phyloP scores from a whole-genome alignment of 306 rosid species.

The Quillaja saponaria region DNA sequence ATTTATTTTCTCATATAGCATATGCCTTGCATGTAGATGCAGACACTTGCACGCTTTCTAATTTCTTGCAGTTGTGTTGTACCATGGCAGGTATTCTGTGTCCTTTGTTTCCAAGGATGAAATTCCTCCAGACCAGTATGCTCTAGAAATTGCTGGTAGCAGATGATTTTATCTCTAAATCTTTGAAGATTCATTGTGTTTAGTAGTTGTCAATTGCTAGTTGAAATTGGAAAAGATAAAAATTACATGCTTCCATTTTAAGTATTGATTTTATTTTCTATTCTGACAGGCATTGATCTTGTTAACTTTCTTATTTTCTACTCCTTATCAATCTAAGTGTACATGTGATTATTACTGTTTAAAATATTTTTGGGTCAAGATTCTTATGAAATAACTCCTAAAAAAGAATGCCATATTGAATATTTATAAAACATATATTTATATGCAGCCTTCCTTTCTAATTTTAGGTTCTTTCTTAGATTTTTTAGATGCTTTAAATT shows the following conservation, averaged over 20 bases:
- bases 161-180: conserved; percentile 21
- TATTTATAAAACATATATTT: no score
- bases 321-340: no score
- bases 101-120: conserved; percentile 73
- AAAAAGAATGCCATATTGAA: no score
- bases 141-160: conserved; percentile 64
- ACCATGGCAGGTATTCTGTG: conserved; percentile 69
- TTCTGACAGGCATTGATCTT: background rate
- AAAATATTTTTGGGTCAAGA: no score
- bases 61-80: conserved; percentile 27
- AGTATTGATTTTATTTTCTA: background rate
- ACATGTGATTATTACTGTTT: no score
- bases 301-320: no score
- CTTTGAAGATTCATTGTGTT: conserved; percentile 7
- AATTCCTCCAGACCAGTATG: conserved; percentile 70
- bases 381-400: no score
- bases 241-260: background rate
- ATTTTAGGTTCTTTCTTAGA: no score
- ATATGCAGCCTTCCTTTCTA: no score
- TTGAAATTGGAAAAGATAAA: conserved; percentile 4
- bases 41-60: conserved; percentile 21
- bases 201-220: conserved; percentile 22
- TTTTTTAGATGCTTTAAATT: no score
- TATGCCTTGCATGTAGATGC: conserved; percentile 11
- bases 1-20: conserved; percentile 9